Base-by-base conservation (phyloP, 75 land plant genomes). In the Selaginella tamariscina region DNA sequence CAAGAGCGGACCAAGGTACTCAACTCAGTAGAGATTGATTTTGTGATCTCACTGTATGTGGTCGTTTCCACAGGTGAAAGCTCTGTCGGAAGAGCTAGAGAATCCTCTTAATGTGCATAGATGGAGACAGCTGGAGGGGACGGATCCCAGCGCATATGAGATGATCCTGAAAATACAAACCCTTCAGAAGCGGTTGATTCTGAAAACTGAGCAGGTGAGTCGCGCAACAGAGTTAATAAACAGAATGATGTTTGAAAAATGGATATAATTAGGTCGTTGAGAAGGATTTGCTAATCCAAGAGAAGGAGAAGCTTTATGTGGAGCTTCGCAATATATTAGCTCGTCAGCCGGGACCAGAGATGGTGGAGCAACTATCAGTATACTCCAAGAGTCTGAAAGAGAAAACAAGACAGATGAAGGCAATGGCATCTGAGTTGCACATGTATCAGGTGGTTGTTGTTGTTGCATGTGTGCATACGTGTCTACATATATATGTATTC, bases 311-410 rank as follows among this genome's bases (percentile, higher is more conserved):
- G 31, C 56, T 75, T 9, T 75, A 75, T 65, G 65, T 65, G 32
- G 77, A 75, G 65, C 54, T 75, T 18, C 54, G 72, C 2, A 75
- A 65, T 44, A 70, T 75, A 5, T 65, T 75, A 27, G 68, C 72
- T 27, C 56, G 77, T 0, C 77, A 75, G 55, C 77, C 77, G n/a
- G 77, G 77, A 31, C 77, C 77, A n/a, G 77, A 75, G 32, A 63
- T 70, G 32, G 31, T 49, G 15, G 72, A 70, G 26, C 77, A 75
- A 55, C 60, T 75, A 31, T 59, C 31, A 23, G 26, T 64, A 27
- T 70, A 75, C 64, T 24, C 73, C 24, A 71, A 70, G 24, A 70
- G 15, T 56, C 24, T 75, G 21, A 65, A 65, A 49, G 72, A 75
- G 27, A 75, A 75, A 55, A 70, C 77, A 27, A 49, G 66, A 2